These are phyloP conservation scores for Talinum fruticosum DNA, from an alignment of 148 eudicot species.

Conservation along the genomic window DNA sequence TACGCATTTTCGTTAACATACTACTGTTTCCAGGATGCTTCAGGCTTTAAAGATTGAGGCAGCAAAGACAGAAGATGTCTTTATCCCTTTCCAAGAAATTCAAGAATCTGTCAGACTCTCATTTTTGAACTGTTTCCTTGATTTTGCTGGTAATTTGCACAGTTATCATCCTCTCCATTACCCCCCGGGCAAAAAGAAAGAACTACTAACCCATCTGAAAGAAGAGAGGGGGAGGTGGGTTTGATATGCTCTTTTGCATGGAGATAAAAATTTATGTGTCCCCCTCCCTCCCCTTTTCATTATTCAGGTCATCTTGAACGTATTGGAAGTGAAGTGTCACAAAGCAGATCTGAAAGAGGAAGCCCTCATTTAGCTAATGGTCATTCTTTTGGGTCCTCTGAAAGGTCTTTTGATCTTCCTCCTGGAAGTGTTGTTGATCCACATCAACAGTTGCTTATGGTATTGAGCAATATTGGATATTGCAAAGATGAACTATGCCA, in stretches of 20 bases:
- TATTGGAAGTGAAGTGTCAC: conserved; percentile 62
- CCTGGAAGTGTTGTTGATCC: conserved; percentile 76
- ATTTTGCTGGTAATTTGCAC: conserved; percentile 74
- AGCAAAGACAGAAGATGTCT: conserved; percentile 75
- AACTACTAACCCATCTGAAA: not conserved
- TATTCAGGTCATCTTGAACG: conserved; percentile 79
- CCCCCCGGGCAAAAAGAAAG: not conserved
- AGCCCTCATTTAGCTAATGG: conserved; percentile 60
- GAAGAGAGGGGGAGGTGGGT: not conserved
- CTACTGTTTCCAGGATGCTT: conserved; percentile 66
- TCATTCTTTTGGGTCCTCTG: conserved; percentile 45
- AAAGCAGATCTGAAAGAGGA: conserved; percentile 52
- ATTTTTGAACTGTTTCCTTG: conserved; percentile 81
- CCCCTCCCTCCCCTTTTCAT: conserved; percentile 3
- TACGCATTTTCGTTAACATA: too few relatives aligned
- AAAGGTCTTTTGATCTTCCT: conserved; percentile 51
- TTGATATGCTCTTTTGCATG: not conserved
- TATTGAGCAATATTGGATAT: conserved; percentile 91
- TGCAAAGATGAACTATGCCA: conserved; percentile 89
- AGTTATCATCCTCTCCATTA: not conserved
- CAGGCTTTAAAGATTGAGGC: conserved; percentile 69
- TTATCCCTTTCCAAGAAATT: conserved; percentile 76
- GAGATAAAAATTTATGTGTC: not conserved
- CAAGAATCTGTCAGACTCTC: conserved; percentile 94
- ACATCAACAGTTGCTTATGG: conserved; percentile 82